A percentile compares a stretch with the other conserved stretches of the same genome.
These are phyloP conservation scores for Gymnopus androsaceus DNA, from an alignment of 1,284 basidiomycete genomes.

Conservation along the genomic window DNA sequence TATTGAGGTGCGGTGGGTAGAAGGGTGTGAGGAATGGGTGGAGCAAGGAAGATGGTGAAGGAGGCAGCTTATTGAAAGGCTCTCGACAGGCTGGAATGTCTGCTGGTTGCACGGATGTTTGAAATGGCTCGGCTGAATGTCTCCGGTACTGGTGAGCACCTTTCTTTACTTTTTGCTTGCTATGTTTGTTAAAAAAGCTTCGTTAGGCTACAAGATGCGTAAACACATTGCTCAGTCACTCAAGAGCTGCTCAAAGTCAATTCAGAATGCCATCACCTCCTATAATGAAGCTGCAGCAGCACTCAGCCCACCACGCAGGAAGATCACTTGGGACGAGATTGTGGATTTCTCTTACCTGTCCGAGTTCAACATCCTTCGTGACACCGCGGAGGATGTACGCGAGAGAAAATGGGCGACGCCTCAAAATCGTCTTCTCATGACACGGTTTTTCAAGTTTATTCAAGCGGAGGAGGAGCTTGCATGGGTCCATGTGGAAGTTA, in stretches of 20 bases:
- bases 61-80: neutral
- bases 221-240: constrained; percentile 19
- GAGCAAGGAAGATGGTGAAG: too few species aligned
- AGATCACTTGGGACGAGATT: constrained; percentile 23
- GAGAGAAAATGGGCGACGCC: constrained; percentile 22
- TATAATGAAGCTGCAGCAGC: constrained; percentile 16
- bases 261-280: constrained; percentile 13
- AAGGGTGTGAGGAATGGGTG: too few species aligned
- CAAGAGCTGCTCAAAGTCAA: constrained; percentile 12
- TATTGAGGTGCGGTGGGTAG: too few species aligned
- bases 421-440: constrained; percentile 18
- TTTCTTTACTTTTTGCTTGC: neutral
- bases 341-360: constrained; percentile 23
- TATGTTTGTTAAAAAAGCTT: neutral
- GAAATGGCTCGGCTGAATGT: neutral
- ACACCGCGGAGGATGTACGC: constrained; percentile 23
- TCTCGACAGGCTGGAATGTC: neutral
- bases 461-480: too few species aligned
- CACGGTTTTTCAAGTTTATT: constrained; percentile 22
- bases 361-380: constrained; percentile 28
- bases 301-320: neutral
- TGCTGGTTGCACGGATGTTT: neutral
- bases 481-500: too few species aligned
- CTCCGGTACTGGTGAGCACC: constrained; percentile 5
- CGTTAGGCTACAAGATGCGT: constrained; percentile 20